phyloP scores from a whole-genome alignment of 2,329 filamentous ascomycete species.

The Paracoccidioides lutzii region DNA sequence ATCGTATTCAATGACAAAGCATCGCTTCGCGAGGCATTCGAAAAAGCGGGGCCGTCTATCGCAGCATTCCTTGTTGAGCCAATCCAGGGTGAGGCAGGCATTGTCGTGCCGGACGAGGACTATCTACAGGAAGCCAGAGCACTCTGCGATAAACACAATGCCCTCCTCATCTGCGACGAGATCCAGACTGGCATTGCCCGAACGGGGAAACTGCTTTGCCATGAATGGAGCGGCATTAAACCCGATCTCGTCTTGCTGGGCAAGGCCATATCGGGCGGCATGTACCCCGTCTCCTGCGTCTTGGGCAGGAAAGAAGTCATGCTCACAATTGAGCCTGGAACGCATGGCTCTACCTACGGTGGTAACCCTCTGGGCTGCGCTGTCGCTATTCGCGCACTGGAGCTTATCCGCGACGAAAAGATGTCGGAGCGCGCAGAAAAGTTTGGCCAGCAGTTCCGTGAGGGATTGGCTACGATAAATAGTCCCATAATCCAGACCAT shows the following conservation, averaged over 20 bases:
- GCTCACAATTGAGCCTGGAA: slow-evolving; percentile 90
- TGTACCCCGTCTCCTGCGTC: slow-evolving; percentile 97
- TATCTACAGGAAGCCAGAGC: slow-evolving; percentile 70
- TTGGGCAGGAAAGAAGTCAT: slow-evolving; percentile 81
- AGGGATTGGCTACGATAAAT: slow-evolving; percentile 61
- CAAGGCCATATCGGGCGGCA: slow-evolving; percentile 94
- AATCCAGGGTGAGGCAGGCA: slow-evolving; percentile 94
- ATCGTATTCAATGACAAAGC: slow-evolving; percentile 79
- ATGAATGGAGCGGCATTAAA: slow-evolving; percentile 89
- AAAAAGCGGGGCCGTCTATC: slow-evolving; percentile 68
- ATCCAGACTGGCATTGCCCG: slow-evolving; percentile 96
- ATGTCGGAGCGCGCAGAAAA: slow-evolving; percentile 71
- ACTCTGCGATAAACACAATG: slow-evolving; percentile 89
- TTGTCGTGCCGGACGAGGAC: slow-evolving; percentile 82
- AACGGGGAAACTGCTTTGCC: slow-evolving; percentile 86
- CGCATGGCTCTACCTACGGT: slow-evolving; percentile 96
- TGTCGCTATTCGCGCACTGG: slow-evolving; percentile 85
- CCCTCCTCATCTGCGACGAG: slow-evolving; percentile 92
- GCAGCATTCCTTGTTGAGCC: slow-evolving; percentile 92
- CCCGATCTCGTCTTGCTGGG: slow-evolving; percentile 89
- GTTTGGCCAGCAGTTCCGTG: slow-evolving; percentile 71
- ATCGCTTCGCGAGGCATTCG: slow-evolving; percentile 66
- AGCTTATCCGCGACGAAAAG: slow-evolving; percentile 84
- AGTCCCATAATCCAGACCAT: slow-evolving; percentile 70
- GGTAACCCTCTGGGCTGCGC: slow-evolving; percentile 93